These are phyloP conservation scores for Yarrowia sp. DNA, from an alignment of 805 yeast species.

Conservation along the genomic window DNA sequence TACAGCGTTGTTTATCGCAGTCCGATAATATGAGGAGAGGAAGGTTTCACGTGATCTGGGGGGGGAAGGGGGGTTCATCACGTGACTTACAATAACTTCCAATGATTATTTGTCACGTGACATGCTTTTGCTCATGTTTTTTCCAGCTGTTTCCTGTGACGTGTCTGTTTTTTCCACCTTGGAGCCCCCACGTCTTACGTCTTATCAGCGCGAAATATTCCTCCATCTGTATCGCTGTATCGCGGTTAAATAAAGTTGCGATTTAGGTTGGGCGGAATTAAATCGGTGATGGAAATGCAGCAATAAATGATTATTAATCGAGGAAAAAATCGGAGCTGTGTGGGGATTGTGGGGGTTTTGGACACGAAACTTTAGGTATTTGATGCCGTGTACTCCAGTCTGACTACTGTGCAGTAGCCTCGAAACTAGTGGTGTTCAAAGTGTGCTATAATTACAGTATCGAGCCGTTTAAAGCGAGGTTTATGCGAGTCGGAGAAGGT, in stretches of 20 bases:
- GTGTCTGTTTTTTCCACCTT: not conserved
- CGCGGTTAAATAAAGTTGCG: constrained; percentile 11
- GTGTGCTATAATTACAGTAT: too few relatives aligned
- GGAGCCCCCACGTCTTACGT: not conserved
- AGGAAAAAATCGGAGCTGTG: not conserved
- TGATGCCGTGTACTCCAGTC: not conserved
- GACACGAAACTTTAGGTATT: too few relatives aligned
- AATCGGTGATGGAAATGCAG: constrained; percentile 29
- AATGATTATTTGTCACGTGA: not conserved
- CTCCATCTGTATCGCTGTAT: not conserved
- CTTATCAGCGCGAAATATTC: constrained; percentile 33
- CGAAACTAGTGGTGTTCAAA: not conserved
- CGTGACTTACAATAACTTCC: not conserved
- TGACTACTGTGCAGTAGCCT: not conserved
- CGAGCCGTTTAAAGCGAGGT: not conserved
- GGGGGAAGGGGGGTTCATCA: not conserved
- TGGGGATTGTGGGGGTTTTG: not conserved
- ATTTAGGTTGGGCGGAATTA: constrained; percentile 13
- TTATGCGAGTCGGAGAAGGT: constrained; percentile 20
- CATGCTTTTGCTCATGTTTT: too few relatives aligned
- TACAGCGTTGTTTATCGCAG: constrained; percentile 2
- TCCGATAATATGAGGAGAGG: not conserved
- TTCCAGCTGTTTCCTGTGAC: not conserved
- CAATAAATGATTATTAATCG: constrained; percentile 5
- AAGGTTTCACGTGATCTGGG: too few relatives aligned